Base-by-base conservation (phyloP, 345 rosid species). In the Salix brachista region DNA sequence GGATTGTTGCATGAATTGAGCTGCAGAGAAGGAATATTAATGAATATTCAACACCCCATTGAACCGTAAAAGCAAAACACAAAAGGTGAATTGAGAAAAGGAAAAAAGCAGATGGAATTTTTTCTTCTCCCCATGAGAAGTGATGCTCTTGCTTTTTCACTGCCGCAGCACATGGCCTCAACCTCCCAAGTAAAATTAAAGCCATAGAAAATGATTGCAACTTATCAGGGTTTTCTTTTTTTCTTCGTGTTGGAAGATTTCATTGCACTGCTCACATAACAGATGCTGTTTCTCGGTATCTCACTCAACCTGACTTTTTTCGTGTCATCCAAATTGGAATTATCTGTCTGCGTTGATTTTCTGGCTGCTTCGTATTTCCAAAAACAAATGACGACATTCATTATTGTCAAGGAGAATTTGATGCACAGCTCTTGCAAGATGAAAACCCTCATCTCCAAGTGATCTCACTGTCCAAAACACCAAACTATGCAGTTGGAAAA, bases 81-180 rank as follows among this genome's bases (percentile, higher is more conserved):
- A 62, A 75, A 36, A 46, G 65, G 70, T n/a, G 39, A 67, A 68
- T 0, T 25, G 44, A 42, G 71, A 73, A 78, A 81, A 46, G 52
- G 37, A 50, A 75, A 56, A 83, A 80, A 81, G 80, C 58, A 52
- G 60, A 67, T 77, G 76, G 34, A 75, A 75, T 78, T 41, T 65
- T 37, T 21, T 77, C 72, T 71, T 70, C 76, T 65, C 79, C 77
- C 79, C 54, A 58, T 77, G 39, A 79, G 79, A 78, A 80, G 50
- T 79, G 82, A 75, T 71, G 69, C 69, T 68, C 44, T 74, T 62
- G 70, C 80, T 80, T 83, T 84, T 82, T 82, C 77, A 75, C 86
- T 74, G 76, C 76, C 79, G 72, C 9, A 67, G 89, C 92, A 87
- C 92, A 87, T 89, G 92, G 88, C 78, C 86, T 80, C 88, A 72